Base-by-base conservation (phyloP, 78 protist species). In the Cavenderia fasciculata region DNA sequence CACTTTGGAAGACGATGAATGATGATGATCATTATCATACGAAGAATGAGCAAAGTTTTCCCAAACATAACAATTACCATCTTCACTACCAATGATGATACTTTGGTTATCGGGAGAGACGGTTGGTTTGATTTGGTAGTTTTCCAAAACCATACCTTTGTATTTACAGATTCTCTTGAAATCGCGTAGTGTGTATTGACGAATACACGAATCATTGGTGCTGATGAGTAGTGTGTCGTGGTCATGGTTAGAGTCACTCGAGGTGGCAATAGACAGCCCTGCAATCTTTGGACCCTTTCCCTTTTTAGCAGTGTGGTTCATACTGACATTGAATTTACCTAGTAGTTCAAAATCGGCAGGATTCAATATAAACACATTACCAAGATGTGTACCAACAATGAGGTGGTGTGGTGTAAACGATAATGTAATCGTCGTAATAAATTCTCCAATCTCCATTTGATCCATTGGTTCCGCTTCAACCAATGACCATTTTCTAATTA, bases 81-180 rank as follows among this genome's bases (percentile, higher is more conserved):
- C 90, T 57, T 82, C 90, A 68, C 78, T 49, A 56, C 90, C 90
- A 10, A 82, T 82, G 2, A 65, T 8, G 23, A 82, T 56, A 10
- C 14, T 16, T 34, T 68, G 49, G n/a, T 27, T 31, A 54, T 82
- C 78, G 1, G 74, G 49, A 29, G 78, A 61, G 7, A 56, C 19
- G 1, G 33, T 43, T 19, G 90, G 90, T 57, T 82, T 82, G 25
- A 82, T 78, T 82, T 82, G 90, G 33, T 82, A 63, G n/a, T 56
- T 68, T 7, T 71, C 90, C 25, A 82, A 21, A 18, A 62, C 1
- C 47, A 71, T 56, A 21, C 78, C 78, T 11, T 52, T 70, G 27
- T 82, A 82, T 69, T 72, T 82, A 33, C 90, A 82, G 52, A 82
- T 82, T 62, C 90, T 65, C 57, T 82, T 82, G 90, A 82, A 82